Conservation (phyloP, 1,284 basidiomycete genomes). For the Trichosporon faecale region DNA sequence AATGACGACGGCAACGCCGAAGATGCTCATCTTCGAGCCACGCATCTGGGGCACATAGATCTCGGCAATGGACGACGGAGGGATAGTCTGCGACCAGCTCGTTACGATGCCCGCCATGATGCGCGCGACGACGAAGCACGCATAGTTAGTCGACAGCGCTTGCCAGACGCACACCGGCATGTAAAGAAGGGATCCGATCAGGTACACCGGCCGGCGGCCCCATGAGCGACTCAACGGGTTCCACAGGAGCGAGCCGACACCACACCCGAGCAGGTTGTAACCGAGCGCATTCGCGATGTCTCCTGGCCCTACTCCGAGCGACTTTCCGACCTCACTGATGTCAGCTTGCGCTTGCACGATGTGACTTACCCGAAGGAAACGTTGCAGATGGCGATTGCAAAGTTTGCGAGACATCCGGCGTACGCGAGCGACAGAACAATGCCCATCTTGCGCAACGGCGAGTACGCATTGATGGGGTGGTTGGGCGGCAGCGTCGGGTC, state of each 20-base stretch:
- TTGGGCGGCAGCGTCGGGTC: constrained; percentile 22
- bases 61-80: constrained; percentile 36
- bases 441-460: constrained; percentile 36
- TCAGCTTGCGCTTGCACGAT: neutral
- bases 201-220: constrained; percentile 45
- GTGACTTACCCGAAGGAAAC: constrained; percentile 10
- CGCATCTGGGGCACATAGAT: constrained; percentile 39
- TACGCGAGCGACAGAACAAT: constrained; percentile 38
- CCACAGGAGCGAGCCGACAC: constrained; percentile 46
- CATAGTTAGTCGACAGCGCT: constrained; percentile 32
- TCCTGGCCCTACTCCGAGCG: constrained; percentile 27
- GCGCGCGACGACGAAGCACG: constrained; percentile 29
- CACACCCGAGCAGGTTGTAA: constrained; percentile 49
- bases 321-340: neutral
- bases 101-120: constrained; percentile 32
- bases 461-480: constrained; percentile 38
- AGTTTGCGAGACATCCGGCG: constrained; percentile 42
- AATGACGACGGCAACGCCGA: constrained; percentile 32
- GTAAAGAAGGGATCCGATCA: constrained; percentile 46
- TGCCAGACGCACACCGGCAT: constrained; percentile 47
- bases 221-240: constrained; percentile 34
- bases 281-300: constrained; percentile 47
- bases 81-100: constrained; percentile 36
- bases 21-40: constrained; percentile 46
- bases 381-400: constrained; percentile 18